phyloP scores from a whole-genome alignment of 2,329 filamentous ascomycete genomes.

The Shiraia sp. region DNA sequence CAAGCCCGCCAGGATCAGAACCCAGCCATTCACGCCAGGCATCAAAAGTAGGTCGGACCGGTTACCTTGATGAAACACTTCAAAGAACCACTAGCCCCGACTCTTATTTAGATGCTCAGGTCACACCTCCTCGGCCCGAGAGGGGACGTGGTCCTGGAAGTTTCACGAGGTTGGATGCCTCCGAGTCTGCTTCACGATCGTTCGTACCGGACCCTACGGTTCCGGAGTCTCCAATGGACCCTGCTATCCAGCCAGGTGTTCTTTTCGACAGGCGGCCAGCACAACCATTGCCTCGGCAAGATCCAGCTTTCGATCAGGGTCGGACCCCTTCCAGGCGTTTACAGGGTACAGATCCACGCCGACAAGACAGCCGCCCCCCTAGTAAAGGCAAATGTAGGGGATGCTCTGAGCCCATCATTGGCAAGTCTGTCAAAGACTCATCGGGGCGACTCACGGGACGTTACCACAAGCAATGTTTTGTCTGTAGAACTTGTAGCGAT shows the following conservation, averaged over 20 bases:
- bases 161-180: conserved; percentile 22
- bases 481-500: conserved; percentile 79
- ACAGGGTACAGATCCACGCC: conserved; percentile 18
- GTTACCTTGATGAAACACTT: conserved; percentile 29
- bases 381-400: conserved; percentile 80
- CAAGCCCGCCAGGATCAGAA: conserved; percentile 44
- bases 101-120: conserved; percentile 24
- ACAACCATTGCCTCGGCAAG: conserved; percentile 12
- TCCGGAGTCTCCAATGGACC: conserved; percentile 47
- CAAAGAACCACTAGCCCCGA: conserved; percentile 36
- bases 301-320: conserved; percentile 17
- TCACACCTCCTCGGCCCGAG: conserved; percentile 15
- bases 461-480: conserved; percentile 94
- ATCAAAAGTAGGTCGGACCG: conserved; percentile 31
- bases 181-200: conserved; percentile 25
- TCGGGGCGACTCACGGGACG: conserved; percentile 89
- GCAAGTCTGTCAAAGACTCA: conserved; percentile 91
- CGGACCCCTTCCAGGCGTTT: conserved; percentile 16
- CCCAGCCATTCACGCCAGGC: conserved; percentile 37
- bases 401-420: conserved; percentile 76
- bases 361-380: conserved; percentile 33
- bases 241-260: conserved; percentile 43
- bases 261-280: conserved; percentile 22
- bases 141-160: conserved; percentile 21
- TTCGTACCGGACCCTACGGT: conserved; percentile 25